These are phyloP conservation scores for Cyclostephanos invisitatus DNA, from an alignment of 108 stramenopile genomes.

Conservation along the genomic window DNA sequence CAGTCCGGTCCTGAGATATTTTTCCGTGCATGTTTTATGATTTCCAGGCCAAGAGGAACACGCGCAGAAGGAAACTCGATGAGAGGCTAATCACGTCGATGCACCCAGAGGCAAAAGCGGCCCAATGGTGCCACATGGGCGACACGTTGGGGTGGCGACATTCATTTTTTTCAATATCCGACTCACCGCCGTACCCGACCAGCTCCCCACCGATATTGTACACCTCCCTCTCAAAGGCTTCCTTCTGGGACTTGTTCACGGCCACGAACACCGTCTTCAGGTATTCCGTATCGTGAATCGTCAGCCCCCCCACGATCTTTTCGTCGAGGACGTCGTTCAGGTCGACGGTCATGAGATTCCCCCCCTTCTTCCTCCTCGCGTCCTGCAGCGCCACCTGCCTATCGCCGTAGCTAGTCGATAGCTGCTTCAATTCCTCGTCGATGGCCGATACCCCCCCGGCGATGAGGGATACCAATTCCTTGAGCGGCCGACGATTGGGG, in stretches of 20 bases:
- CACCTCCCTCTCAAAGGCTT: slow-evolving; percentile 68
- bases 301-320: slow-evolving; percentile 66
- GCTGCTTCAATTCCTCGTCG: slow-evolving; percentile 91
- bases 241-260: slow-evolving; percentile 67
- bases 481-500: slow-evolving; percentile 85
- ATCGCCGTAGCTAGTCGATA: slow-evolving; percentile 81
- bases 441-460: slow-evolving; percentile 76
- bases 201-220: slow-evolving; percentile 71
- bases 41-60: neutral
- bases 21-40: neutral
- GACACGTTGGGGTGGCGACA: neutral
- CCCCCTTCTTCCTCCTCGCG: slow-evolving; percentile 76
- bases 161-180: neutral
- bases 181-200: slow-evolving; percentile 84
- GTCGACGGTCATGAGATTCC: slow-evolving; percentile 80
- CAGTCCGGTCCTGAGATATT: slow-evolving; percentile 72
- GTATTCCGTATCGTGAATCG: slow-evolving; percentile 86
- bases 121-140: neutral
- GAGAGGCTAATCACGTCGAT: no score
- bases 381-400: slow-evolving; percentile 75
- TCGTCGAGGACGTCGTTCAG: slow-evolving; percentile 86
- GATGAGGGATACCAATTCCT: slow-evolving; percentile 84
- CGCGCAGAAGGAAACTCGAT: no score
- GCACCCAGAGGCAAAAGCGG: no score
- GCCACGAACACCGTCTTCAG: slow-evolving; percentile 90